A percentile compares a stretch with the other conserved stretches of the same genome.
Evolutionary conservation across 768 basidiomycete species (phyloP).

Genomic region (Rubroboletus pulcherrimus): DNA sequence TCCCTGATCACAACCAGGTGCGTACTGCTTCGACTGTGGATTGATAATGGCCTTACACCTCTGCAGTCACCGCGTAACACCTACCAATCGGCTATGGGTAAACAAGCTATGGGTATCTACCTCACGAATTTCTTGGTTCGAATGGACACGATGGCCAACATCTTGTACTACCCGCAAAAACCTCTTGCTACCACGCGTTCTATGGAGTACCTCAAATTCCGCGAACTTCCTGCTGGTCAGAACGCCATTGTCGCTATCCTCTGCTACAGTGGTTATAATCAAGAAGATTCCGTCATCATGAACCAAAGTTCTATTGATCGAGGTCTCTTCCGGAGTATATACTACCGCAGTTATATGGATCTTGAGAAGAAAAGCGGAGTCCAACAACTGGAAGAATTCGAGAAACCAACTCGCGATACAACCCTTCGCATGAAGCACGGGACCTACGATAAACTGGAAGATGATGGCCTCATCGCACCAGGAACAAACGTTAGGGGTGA

Average conservation of each 20-base stretch:
- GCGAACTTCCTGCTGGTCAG: constrained; percentile 97
- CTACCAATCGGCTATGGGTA: constrained; percentile 99
- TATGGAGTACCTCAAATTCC: constrained; percentile 99
- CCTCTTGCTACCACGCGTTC: constrained; percentile 97
- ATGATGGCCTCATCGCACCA: constrained; percentile 93
- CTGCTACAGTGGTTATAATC: constrained; percentile 99
- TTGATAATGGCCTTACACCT: constrained; percentile 2
- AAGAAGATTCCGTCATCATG: constrained; percentile 99
- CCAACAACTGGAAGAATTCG: constrained; percentile 91
- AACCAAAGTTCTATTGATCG: constrained; percentile 98
- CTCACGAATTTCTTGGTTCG: constrained; percentile 97
- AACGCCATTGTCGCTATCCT: constrained; percentile 98
- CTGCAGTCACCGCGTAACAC: constrained; percentile 96
- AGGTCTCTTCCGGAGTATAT: constrained; percentile 96
- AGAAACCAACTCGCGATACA: constrained; percentile 89
- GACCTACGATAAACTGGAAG: constrained; percentile 97
- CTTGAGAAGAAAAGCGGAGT: constrained; percentile 95
- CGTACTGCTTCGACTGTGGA: constrained; percentile 22
- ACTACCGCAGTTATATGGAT: constrained; percentile 98
- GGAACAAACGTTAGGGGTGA: constrained; percentile 94
- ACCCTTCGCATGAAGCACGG: constrained; percentile 97
- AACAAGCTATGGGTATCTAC: constrained; percentile 99
- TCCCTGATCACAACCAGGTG: constrained; percentile 99
- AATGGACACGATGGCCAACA: constrained; percentile 99
- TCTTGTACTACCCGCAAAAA: constrained; percentile 98